phyloP scores from a whole-genome alignment of 2,329 filamentous ascomycete species.

The Talaromyces sp. region DNA sequence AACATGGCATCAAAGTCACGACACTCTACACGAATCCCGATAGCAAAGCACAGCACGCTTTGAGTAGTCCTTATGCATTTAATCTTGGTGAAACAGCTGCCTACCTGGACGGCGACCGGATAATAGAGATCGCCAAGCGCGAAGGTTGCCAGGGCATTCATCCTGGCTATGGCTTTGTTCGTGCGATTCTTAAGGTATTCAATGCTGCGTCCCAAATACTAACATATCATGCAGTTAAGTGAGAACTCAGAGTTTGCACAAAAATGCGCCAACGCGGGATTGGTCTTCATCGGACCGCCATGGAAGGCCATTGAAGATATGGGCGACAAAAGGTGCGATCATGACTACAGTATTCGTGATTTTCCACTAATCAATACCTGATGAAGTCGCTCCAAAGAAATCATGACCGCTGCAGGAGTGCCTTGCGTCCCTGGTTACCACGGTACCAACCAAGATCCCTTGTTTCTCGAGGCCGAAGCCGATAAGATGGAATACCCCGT shows the following conservation, averaged over 20 bases:
- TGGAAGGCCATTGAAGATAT: conserved; percentile 70
- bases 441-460: conserved; percentile 69
- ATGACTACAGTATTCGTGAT: not conserved
- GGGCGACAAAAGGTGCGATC: conserved; percentile 75
- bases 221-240: conserved; percentile 51
- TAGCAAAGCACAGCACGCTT: conserved; percentile 77
- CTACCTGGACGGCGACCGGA: conserved; percentile 89
- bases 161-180: conserved; percentile 83
- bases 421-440: conserved; percentile 97
- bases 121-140: conserved; percentile 80
- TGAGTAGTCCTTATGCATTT: conserved; percentile 75
- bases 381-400: conserved; percentile 72
- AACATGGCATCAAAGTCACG: conserved; percentile 86
- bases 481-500: conserved; percentile 64
- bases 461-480: conserved; percentile 62
- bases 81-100: conserved; percentile 77
- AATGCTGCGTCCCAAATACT: not conserved
- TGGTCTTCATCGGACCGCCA: conserved; percentile 92
- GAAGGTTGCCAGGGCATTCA: conserved; percentile 87
- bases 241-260: conserved; percentile 90
- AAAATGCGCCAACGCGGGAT: conserved; percentile 79
- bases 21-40: conserved; percentile 95
- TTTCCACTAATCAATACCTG: not conserved
- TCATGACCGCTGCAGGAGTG: conserved; percentile 92
- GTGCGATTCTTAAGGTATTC: conserved; percentile 16